phyloP scores from a whole-genome alignment of 2,329 filamentous ascomycete genomes.

The Dothideomycetes sp. region DNA sequence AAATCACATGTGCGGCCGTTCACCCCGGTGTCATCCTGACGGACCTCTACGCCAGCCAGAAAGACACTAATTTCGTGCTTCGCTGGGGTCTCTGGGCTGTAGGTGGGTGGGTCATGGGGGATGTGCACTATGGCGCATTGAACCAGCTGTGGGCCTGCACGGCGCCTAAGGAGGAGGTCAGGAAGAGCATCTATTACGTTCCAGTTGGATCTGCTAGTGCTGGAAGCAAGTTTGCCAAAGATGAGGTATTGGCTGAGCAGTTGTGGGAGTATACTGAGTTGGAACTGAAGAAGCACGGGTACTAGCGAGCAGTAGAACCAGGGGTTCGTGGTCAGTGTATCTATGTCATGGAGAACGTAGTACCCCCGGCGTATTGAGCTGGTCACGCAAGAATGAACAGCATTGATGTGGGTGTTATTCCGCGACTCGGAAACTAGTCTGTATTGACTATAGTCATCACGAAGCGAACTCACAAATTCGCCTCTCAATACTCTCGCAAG shows the following conservation, averaged over 20 bases:
- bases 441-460: too few relatives aligned
- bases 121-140: conserved; percentile 22
- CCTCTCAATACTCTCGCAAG: too few relatives aligned
- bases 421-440: too few relatives aligned
- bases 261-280: conserved; percentile 27
- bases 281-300: conserved; percentile 11
- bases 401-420: too few relatives aligned
- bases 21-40: conserved; percentile 41
- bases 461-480: too few relatives aligned
- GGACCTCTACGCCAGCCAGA: conserved; percentile 24
- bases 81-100: conserved; percentile 19
- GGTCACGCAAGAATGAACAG: too few relatives aligned
- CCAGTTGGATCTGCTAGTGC: conserved; percentile 23
- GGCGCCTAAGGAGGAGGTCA: conserved; percentile 21
- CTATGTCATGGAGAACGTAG: too few relatives aligned
- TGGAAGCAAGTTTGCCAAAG: conserved; percentile 12
- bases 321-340: too few relatives aligned
- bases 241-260: conserved; percentile 19
- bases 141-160: conserved; percentile 34
- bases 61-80: conserved; percentile 16
- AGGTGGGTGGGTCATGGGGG: conserved; percentile 12
- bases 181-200: conserved; percentile 33
- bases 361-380: too few relatives aligned
- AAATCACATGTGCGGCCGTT: conserved; percentile 31
- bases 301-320: too few relatives aligned